These are phyloP conservation scores for Argentina anserina DNA, from an alignment of 306 rosid species.

Conservation along the genomic window DNA sequence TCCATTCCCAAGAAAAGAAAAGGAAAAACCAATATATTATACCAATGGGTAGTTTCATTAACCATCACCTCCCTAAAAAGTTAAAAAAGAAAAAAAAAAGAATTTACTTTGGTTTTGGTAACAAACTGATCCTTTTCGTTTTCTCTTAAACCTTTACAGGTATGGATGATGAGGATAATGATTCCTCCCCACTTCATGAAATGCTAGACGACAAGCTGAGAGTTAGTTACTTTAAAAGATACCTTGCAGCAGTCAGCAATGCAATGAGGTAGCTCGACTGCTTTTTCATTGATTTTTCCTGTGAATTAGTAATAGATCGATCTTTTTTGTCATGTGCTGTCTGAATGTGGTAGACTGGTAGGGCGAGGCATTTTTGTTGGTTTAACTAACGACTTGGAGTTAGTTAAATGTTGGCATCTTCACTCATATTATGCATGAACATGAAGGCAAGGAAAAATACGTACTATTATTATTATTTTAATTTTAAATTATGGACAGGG, in stretches of 20 bases:
- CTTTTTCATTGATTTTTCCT: conserved; percentile 1
- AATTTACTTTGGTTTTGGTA: not conserved
- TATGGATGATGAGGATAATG: conserved; percentile 85
- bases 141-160: conserved; percentile 40
- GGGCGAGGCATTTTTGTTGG: too few relatives aligned
- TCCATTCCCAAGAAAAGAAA: not conserved
- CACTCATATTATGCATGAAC: not conserved
- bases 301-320: not conserved
- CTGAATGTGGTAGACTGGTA: not conserved
- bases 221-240: conserved; percentile 57
- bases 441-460: too few relatives aligned
- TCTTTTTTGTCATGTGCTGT: not conserved
- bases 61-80: not conserved
- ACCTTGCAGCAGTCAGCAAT: conserved; percentile 61
- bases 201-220: conserved; percentile 83
- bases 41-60: not conserved
- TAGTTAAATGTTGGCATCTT: too few relatives aligned
- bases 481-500: too few relatives aligned
- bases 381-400: too few relatives aligned
- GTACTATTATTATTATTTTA: too few relatives aligned
- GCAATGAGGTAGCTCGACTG: conserved; percentile 71
- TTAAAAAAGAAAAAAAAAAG: not conserved
- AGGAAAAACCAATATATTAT: not conserved
- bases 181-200: conserved; percentile 50
- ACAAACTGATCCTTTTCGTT: not conserved